A percentile compares a stretch with the other conserved stretches of the same genome.
Evolutionary conservation across 75 land plant genomes (phyloP).

Genomic region (Pinus taeda): DNA sequence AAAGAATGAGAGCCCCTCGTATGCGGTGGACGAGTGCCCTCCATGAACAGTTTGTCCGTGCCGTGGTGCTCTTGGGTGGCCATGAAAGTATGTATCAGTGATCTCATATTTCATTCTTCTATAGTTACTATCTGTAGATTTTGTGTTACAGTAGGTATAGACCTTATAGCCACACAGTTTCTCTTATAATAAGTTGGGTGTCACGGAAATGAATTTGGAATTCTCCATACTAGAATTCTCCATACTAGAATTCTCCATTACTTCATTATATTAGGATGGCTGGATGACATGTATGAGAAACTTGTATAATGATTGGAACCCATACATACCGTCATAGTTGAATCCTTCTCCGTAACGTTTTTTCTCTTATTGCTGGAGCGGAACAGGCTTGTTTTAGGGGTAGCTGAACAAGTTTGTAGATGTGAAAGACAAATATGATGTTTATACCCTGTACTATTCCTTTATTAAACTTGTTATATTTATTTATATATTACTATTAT

Average conservation of each 20-base stretch:
- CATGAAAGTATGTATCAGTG: conserved; percentile 42
- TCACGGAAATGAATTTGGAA: not conserved
- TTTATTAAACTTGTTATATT: too few species aligned
- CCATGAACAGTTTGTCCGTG: conserved; percentile 55
- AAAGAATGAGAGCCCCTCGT: conserved; percentile 45
- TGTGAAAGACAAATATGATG: too few species aligned
- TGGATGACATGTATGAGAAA: too few species aligned
- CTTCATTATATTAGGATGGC: not conserved
- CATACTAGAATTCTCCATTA: too few species aligned
- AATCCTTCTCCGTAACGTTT: not conserved
- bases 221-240: too few species aligned
- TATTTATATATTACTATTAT: too few species aligned
- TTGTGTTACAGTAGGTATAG: not conserved
- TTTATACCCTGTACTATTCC: too few species aligned
- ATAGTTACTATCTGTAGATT: not conserved
- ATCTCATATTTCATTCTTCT: not conserved
- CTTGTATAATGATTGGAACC: too few species aligned
- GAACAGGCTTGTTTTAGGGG: not conserved
- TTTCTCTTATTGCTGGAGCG: not conserved
- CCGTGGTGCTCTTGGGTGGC: conserved; percentile 61
- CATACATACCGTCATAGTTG: too few species aligned
- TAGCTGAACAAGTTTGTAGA: not conserved
- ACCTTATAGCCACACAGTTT: not conserved
- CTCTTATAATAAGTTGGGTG: not conserved
- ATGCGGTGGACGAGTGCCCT: conserved; percentile 60